Conservation (phyloP, 2,329 filamentous ascomycete species). For the Phyllosticta citribraziliensis region DNA sequence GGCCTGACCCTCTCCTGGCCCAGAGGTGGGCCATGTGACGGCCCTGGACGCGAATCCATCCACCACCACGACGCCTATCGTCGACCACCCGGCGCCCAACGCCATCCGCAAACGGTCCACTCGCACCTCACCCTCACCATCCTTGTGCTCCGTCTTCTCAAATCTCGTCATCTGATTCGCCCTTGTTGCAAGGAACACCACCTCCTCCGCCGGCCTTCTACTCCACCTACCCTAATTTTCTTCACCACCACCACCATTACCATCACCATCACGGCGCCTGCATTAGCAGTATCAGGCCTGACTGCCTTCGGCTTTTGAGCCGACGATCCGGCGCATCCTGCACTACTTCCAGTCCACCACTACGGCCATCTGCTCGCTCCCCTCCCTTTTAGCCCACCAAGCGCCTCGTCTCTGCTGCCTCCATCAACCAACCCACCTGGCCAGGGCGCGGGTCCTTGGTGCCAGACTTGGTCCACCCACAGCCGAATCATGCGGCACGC, state of each 20-base stretch:
- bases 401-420: background rate
- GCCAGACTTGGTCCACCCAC: background rate
- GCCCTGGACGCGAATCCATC: background rate
- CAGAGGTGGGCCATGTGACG: background rate
- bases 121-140: background rate
- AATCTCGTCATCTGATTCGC: background rate
- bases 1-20: background rate
- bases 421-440: background rate
- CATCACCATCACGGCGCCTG: background rate
- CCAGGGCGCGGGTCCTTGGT: background rate
- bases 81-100: background rate
- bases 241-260: background rate
- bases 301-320: background rate
- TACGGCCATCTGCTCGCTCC: background rate
- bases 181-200: background rate
- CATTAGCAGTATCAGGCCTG: background rate
- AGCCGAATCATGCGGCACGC: conserved; percentile 1
- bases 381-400: background rate
- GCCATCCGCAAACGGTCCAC: background rate
- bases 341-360: background rate
- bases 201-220: background rate
- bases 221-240: background rate
- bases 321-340: background rate
- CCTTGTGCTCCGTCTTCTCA: background rate
- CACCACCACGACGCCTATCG: background rate